Evolutionary conservation across 306 rosid species (phyloP).

Genomic region (Sesbania bispinosa): DNA sequence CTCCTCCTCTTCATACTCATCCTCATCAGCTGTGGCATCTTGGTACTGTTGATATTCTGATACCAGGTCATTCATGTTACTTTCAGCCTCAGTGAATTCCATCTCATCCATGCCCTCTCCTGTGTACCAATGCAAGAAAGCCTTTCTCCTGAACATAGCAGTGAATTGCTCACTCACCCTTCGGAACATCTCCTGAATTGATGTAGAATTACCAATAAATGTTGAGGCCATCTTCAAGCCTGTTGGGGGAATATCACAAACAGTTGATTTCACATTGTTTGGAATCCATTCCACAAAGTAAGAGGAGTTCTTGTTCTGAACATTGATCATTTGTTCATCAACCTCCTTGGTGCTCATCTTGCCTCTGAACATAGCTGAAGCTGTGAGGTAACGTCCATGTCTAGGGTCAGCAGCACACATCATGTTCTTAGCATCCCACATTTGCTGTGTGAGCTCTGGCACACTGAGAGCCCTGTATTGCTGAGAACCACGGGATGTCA

Average conservation of each 20-base stretch:
- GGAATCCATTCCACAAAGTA: slow-evolving; percentile 66
- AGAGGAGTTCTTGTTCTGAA: slow-evolving; percentile 63
- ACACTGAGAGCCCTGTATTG: slow-evolving; percentile 67
- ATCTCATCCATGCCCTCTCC: slow-evolving; percentile 45
- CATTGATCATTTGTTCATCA: slow-evolving; percentile 74
- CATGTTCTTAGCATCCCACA: slow-evolving; percentile 72
- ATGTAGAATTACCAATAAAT: slow-evolving; percentile 53
- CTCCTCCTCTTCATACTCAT: slow-evolving; percentile 60
- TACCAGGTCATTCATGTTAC: slow-evolving; percentile 77
- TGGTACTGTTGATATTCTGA: slow-evolving; percentile 81
- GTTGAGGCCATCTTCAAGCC: slow-evolving; percentile 79
- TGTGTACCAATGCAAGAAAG: slow-evolving; percentile 46
- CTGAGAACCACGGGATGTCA: slow-evolving; percentile 76
- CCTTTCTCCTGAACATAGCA: slow-evolving; percentile 44
- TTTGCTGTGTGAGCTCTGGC: slow-evolving; percentile 79
- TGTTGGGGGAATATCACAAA: slow-evolving; percentile 74
- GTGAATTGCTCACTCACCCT: slow-evolving; percentile 42
- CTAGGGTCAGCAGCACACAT: slow-evolving; percentile 78
- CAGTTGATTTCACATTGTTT: slow-evolving; percentile 72
- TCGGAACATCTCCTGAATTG: slow-evolving; percentile 39
- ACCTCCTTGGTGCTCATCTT: slow-evolving; percentile 86
- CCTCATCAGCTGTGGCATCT: slow-evolving; percentile 79
- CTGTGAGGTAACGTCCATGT: slow-evolving; percentile 68
- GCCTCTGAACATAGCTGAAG: slow-evolving; percentile 74
- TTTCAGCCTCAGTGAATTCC: slow-evolving; percentile 41